Evolutionary conservation across 2,329 filamentous ascomycete species (phyloP).

Genomic region (Xylaria sp.): DNA sequence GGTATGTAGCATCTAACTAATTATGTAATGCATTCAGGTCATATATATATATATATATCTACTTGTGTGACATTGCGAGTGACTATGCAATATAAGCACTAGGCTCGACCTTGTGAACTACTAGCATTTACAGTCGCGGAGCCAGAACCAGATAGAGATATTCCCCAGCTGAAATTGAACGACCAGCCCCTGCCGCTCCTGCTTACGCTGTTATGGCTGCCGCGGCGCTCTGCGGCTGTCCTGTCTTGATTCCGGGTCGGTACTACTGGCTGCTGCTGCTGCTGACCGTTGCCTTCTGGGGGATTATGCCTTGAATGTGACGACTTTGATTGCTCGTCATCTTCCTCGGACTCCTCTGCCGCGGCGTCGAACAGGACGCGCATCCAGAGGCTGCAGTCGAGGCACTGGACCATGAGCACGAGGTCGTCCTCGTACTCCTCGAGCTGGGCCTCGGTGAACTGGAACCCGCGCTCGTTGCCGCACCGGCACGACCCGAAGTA

Average conservation of each 20-base stretch:
- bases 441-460: conserved; percentile 68
- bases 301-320: neutral
- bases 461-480: conserved; percentile 69
- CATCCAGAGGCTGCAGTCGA: conserved; percentile 74
- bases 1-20: neutral
- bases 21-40: neutral
- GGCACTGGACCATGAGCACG: conserved; percentile 71
- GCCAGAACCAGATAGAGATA: conserved; percentile 44
- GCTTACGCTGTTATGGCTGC: conserved; percentile 30
- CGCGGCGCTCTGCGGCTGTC: conserved; percentile 9
- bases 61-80: neutral
- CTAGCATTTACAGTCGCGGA: conserved; percentile 28
- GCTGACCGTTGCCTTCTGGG: neutral
- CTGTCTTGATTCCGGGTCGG: conserved; percentile 39
- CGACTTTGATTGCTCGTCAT: conserved; percentile 8
- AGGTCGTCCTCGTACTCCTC: conserved; percentile 67
- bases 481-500: conserved; percentile 72
- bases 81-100: neutral
- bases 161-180: conserved; percentile 46
- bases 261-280: conserved; percentile 12
- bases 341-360: conserved; percentile 51
- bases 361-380: conserved; percentile 71
- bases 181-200: conserved; percentile 41
- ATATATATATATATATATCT: neutral
- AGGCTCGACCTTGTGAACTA: neutral